phyloP scores from a whole-genome alignment of 805 yeast species.

The Candida silvatica region DNA sequence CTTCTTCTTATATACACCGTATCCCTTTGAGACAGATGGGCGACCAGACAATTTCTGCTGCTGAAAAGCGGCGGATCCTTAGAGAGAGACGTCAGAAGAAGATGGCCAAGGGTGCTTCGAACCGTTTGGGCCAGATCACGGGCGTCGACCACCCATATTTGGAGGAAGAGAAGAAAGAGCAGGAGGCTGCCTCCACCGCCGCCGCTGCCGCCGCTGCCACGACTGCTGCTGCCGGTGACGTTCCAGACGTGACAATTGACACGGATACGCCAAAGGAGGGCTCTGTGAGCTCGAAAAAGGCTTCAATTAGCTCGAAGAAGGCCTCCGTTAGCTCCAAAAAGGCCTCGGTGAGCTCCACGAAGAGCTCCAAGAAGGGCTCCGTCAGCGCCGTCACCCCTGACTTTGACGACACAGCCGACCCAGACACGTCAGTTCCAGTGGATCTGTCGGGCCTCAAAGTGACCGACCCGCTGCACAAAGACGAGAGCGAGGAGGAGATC shows the following conservation, averaged over 20 bases:
- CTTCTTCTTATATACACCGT: not conserved
- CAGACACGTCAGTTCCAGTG: conserved; percentile 2
- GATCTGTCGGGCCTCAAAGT: conserved; percentile 2
- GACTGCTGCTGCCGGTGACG: not conserved
- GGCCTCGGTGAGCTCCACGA: not conserved
- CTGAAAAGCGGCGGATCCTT: conserved; percentile 47
- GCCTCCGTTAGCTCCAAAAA: not conserved
- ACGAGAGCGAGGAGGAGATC: conserved; percentile 6
- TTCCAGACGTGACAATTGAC: not conserved
- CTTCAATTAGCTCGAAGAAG: not conserved
- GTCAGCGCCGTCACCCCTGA: not conserved
- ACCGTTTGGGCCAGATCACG: conserved; percentile 42
- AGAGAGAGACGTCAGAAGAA: conserved; percentile 63
- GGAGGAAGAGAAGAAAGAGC: conserved; percentile 7
- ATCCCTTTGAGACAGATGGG: conserved; percentile 31
- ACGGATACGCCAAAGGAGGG: no score
- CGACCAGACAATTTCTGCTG: conserved; percentile 38
- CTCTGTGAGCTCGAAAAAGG: not conserved
- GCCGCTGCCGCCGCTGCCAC: not conserved
- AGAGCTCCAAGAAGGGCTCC: not conserved
- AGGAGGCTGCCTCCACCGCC: conserved; percentile 22
- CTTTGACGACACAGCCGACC: not conserved
- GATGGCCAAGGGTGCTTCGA: conserved; percentile 44
- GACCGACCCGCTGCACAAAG: conserved; percentile 5
- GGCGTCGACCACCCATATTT: conserved; percentile 30